These are phyloP conservation scores for Phytomonas sp. DNA, from an alignment of 208 protist species.

Conservation along the genomic window DNA sequence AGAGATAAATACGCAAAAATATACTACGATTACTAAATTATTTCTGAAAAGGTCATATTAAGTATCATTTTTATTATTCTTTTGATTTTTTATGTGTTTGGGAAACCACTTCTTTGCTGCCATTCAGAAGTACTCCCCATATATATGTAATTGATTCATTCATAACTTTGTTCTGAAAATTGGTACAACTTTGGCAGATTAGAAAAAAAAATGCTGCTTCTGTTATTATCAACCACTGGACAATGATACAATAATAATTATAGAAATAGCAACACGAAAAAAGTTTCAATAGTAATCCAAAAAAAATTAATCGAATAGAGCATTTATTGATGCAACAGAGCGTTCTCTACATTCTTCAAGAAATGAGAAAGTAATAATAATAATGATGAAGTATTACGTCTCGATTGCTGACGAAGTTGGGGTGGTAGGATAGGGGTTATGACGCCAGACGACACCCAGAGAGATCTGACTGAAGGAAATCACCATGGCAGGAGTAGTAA, in stretches of 20 bases:
- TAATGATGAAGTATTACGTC: constrained; percentile 20
- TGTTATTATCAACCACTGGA: background rate
- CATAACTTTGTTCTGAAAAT: background rate
- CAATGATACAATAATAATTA: background rate
- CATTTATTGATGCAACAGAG: constrained; percentile 4
- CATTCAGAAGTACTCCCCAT: background rate
- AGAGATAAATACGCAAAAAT: background rate
- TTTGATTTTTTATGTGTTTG: background rate
- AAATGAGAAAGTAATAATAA: background rate
- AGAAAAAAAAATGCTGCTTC: constrained; percentile 9
- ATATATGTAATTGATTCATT: constrained; percentile 4
- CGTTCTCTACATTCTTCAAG: background rate
- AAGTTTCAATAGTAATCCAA: constrained; percentile 9
- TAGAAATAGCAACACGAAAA: constrained; percentile 7
- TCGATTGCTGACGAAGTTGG: constrained; percentile 56
- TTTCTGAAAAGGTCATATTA: background rate
- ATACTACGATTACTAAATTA: background rate
- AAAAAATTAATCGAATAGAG: constrained; percentile 2
- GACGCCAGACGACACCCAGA: constrained; percentile 58
- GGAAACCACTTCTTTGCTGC: background rate
- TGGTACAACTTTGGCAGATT: background rate
- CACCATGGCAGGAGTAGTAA: constrained; percentile 12
- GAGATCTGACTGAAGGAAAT: constrained; percentile 64
- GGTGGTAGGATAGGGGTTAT: constrained; percentile 69
- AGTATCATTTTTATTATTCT: background rate